A percentile compares a stretch with the other conserved stretches of the same genome.
Conservation (phyloP, 2,329 filamentous ascomycete genomes). For the Beauveria varroae region DNA sequence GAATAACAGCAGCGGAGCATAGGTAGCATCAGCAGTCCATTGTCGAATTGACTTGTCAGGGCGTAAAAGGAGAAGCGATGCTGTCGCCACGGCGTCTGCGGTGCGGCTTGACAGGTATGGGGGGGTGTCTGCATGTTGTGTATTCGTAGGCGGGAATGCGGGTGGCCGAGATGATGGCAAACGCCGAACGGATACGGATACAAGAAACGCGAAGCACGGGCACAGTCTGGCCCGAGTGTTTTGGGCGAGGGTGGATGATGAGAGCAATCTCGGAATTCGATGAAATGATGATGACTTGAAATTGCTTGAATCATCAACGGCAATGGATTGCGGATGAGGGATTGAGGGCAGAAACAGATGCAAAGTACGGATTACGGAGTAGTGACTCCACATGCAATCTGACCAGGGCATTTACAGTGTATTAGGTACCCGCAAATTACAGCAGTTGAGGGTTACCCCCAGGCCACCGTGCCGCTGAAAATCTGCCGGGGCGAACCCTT, state of each 20-base stretch:
- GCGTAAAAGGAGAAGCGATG: neutral
- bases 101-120: neutral
- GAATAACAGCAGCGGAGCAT: neutral
- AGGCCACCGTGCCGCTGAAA: too few relatives aligned
- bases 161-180: neutral
- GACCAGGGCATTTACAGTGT: neutral
- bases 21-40: neutral
- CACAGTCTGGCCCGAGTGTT: neutral
- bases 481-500: too few relatives aligned
- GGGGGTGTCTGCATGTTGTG: neutral
- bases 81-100: neutral
- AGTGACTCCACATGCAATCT: neutral
- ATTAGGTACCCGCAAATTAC: neutral
- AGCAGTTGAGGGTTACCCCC: too few relatives aligned
- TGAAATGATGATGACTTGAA: neutral
- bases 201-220: neutral
- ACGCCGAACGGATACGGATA: neutral
- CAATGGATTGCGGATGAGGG: too few relatives aligned
- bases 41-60: neutral
- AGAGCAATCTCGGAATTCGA: neutral
- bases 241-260: neutral
- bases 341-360: too few relatives aligned
- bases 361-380: too few relatives aligned
- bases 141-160: neutral
- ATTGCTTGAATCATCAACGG: too few relatives aligned